These are phyloP conservation scores for Chionographis japonica DNA, from an alignment of 106 monocot genomes.

Conservation along the genomic window DNA sequence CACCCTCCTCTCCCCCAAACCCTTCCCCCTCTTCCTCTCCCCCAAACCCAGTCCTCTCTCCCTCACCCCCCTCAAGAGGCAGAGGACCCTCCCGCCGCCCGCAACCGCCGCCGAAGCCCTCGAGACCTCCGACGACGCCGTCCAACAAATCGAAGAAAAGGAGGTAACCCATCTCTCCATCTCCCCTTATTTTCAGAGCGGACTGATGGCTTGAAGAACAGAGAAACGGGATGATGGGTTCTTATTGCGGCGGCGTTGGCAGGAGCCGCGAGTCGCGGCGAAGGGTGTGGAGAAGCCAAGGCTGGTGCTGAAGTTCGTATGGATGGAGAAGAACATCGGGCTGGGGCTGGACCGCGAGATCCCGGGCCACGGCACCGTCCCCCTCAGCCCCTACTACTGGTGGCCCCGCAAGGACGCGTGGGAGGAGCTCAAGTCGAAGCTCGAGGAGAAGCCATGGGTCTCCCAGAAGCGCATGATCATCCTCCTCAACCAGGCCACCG, in stretches of 20 bases:
- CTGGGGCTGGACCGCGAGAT: conserved; percentile 26
- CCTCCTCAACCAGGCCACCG: conserved; percentile 39
- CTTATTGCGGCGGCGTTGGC: not conserved
- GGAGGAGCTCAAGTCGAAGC: conserved; percentile 32
- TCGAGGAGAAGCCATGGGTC: conserved; percentile 35
- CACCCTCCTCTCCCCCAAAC: too few species aligned
- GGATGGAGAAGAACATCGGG: conserved; percentile 44
- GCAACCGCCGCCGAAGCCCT: too few species aligned
- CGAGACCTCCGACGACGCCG: too few species aligned
- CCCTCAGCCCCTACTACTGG: conserved; percentile 31
- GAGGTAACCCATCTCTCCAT: too few species aligned
- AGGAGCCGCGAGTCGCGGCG: conserved; percentile 25
- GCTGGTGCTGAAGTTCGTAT: conserved; percentile 35
- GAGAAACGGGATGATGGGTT: too few species aligned
- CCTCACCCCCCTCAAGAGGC: too few species aligned
- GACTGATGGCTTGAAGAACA: too few species aligned
- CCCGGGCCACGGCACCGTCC: conserved; percentile 24
- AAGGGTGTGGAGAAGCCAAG: conserved; percentile 23
- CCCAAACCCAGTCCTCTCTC: too few species aligned
- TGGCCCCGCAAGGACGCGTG: conserved; percentile 40
- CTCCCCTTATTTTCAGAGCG: too few species aligned
- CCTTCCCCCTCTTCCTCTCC: too few species aligned
- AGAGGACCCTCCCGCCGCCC: too few species aligned
- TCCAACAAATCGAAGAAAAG: too few species aligned
- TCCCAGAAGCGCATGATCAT: conserved; percentile 39